phyloP scores from a whole-genome alignment of 78 protist species.

The Monosiga brevicollis region DNA sequence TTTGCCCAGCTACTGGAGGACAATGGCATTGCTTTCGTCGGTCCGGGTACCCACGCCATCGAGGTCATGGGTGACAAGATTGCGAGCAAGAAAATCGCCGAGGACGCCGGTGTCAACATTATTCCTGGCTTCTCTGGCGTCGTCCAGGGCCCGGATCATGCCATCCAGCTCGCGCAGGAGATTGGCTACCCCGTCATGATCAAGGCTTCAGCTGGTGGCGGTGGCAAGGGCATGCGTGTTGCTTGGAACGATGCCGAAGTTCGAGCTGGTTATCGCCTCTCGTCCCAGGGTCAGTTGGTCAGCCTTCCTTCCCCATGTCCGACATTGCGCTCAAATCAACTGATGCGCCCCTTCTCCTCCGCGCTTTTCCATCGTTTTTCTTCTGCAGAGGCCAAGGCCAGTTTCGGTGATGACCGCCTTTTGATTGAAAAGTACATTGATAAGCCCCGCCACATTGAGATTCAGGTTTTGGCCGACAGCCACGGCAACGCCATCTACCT shows the following conservation, averaged over 20 bases:
- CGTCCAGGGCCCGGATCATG: slow-evolving; percentile 79
- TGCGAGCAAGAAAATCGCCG: slow-evolving; percentile 76
- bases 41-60: slow-evolving; percentile 71
- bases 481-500: slow-evolving; percentile 78
- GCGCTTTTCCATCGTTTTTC: too few species aligned
- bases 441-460: slow-evolving; percentile 83
- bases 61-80: slow-evolving; percentile 86
- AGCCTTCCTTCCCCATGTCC: not conserved
- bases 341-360: not conserved
- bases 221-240: slow-evolving; percentile 70
- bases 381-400: slow-evolving; percentile 57
- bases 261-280: not conserved
- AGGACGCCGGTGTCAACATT: slow-evolving; percentile 62
- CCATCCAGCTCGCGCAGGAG: slow-evolving; percentile 40
- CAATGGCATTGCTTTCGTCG: slow-evolving; percentile 54
- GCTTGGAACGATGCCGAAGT: slow-evolving; percentile 13
- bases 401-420: slow-evolving; percentile 81
- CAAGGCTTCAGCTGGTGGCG: slow-evolving; percentile 89
- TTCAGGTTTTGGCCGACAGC: slow-evolving; percentile 84
- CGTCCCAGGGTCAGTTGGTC: not conserved
- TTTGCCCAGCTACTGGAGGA: slow-evolving; percentile 44
- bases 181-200: slow-evolving; percentile 85
- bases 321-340: too few species aligned
- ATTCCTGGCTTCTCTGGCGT: slow-evolving; percentile 27
- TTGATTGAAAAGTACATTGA: slow-evolving; percentile 71